phyloP scores from a whole-genome alignment of 2,329 filamentous ascomycete genomes.

The Akanthomyces lecanii region DNA sequence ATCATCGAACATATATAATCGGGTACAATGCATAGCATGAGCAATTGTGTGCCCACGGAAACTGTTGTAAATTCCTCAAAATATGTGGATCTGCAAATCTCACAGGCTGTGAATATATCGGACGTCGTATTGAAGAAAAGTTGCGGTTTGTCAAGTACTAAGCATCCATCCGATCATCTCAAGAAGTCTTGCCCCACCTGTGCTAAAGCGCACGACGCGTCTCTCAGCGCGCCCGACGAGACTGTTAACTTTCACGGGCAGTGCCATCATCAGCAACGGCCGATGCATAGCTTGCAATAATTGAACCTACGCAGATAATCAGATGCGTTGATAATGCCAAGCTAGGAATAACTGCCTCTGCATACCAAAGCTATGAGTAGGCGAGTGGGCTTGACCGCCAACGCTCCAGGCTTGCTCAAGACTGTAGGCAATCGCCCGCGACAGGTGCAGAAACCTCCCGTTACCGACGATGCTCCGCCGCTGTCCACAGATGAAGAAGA shows the following conservation, averaged over 20 bases:
- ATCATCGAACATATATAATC: too few relatives aligned
- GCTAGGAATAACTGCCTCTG: not conserved
- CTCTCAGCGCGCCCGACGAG: not conserved
- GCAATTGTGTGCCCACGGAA: too few relatives aligned
- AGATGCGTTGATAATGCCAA: not conserved
- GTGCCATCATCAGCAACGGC: not conserved
- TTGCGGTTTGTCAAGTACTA: not conserved
- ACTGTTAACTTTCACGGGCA: not conserved
- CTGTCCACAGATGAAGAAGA: slow-evolving; percentile 29
- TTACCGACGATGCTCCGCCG: slow-evolving; percentile 22
- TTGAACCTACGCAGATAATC: not conserved
- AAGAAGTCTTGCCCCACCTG: not conserved
- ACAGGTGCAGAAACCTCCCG: slow-evolving; percentile 17
- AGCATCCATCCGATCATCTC: not conserved
- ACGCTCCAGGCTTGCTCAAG: slow-evolving; percentile 21
- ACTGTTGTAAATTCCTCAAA: too few relatives aligned
- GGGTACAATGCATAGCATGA: too few relatives aligned
- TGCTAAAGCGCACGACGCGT: not conserved
- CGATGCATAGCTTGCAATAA: not conserved
- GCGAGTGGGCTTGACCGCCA: slow-evolving; percentile 24
- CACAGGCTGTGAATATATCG: too few relatives aligned
- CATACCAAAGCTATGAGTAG: not conserved
- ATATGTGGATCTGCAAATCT: too few relatives aligned
- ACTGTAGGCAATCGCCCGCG: slow-evolving; percentile 17
- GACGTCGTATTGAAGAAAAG: too few relatives aligned